Evolutionary conservation across 352 stramenopile genomes (phyloP).

Genomic region (Pythium guiyangense): DNA sequence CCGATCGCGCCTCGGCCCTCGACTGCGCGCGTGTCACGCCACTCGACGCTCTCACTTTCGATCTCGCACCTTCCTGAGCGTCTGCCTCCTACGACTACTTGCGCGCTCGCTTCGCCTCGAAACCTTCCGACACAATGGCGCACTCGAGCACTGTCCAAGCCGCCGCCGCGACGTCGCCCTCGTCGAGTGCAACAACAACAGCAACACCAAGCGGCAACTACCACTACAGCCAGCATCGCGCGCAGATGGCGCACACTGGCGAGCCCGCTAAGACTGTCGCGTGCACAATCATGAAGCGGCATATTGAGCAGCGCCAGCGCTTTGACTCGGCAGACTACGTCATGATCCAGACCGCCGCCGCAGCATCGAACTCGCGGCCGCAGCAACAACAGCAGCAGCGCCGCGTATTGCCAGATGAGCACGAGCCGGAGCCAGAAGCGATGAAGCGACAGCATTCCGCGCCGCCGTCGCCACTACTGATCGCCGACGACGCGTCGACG

Average conservation of each 20-base stretch:
- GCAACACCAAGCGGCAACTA: not conserved
- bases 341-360: conserved; percentile 25
- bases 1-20: no score
- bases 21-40: not conserved
- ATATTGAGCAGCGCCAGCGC: conserved; percentile 46
- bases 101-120: not conserved
- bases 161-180: not conserved
- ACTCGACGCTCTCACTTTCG: conserved; percentile 1
- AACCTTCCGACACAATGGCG: conserved; percentile 4
- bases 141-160: conserved; percentile 1
- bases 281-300: conserved; percentile 45
- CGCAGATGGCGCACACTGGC: not conserved
- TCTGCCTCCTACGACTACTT: not conserved
- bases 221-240: not conserved
- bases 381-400: not conserved
- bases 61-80: conserved; percentile 1
- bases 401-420: conserved; percentile 1
- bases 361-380: no score
- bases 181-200: not conserved
- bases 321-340: conserved; percentile 76
- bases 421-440: conserved; percentile 12
- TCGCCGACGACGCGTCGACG: not conserved
- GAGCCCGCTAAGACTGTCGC: conserved; percentile 22
- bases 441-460: not conserved
- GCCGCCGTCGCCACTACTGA: not conserved